Percentiles rank a stretch among this genome's conserved stretches.
These are phyloP conservation scores for Tylopilus rubrobrunneus DNA, from an alignment of 768 basidiomycete species.

Conservation along the genomic window DNA sequence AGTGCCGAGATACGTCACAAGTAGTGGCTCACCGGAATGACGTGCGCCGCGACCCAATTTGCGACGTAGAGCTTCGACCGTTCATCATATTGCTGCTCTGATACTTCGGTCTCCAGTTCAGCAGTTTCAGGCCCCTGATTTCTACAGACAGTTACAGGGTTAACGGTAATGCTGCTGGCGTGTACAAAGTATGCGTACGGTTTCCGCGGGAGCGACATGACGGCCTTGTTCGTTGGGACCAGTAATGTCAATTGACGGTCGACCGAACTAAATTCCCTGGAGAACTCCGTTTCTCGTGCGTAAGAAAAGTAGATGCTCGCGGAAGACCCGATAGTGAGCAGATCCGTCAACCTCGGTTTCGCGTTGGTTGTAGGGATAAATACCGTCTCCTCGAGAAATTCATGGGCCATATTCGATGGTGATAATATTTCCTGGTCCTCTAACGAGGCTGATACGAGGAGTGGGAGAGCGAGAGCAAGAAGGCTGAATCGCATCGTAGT, in stretches of 20 bases:
- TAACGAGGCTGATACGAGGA: conserved; percentile 29
- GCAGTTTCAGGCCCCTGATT: conserved; percentile 50
- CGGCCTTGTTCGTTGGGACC: conserved; percentile 84
- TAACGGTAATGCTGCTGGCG: background rate
- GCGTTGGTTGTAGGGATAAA: conserved; percentile 38
- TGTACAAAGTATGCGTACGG: conserved; percentile 53
- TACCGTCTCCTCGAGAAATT: conserved; percentile 3
- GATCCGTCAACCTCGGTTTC: conserved; percentile 64
- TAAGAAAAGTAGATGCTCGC: conserved; percentile 85
- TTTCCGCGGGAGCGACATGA: conserved; percentile 76
- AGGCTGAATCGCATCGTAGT: conserved; percentile 20
- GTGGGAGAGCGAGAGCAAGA: conserved; percentile 27
- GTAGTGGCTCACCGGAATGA: conserved; percentile 61
- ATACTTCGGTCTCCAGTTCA: conserved; percentile 49
- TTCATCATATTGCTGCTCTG: conserved; percentile 64
- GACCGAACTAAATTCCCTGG: conserved; percentile 39
- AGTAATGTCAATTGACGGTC: conserved; percentile 52
- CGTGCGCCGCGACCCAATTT: conserved; percentile 78
- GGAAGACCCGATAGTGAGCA: conserved; percentile 71
- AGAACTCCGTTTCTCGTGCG: conserved; percentile 67
- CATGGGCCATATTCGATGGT: conserved; percentile 13
- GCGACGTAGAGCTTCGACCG: conserved; percentile 63
- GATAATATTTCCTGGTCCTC: conserved; percentile 27
- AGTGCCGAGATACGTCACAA: background rate
- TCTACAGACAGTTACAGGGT: conserved; percentile 31